Base-by-base conservation (phyloP, 805 yeast genomes). In the Kuraishia borneana region DNA sequence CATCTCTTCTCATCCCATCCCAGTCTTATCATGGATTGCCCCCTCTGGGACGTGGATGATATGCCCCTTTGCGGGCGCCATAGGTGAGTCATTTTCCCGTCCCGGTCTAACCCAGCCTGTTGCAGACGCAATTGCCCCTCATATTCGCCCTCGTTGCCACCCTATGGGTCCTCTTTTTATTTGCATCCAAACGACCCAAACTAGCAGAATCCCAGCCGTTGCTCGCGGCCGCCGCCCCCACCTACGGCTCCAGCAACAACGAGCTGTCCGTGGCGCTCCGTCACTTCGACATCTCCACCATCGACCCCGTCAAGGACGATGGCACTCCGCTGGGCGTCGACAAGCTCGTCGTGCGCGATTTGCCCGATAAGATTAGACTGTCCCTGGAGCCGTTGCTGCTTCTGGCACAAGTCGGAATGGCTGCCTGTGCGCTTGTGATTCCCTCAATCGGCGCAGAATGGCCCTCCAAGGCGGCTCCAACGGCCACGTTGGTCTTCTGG, bases 211-310 rank as follows among this genome's bases (percentile, higher is more conserved):
- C 36, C 18, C 35, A 34, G 28, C 42, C 31, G 12, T 28, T 41
- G 6, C 21, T 36, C 1, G 13, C 31, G 6, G 19, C 33, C 13
- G 32, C 14, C 19, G n/a, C n/a, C n/a, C n/a, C 46, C 17, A 40
- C 44, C 14, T 33, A 40, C 31, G 34, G 28, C 19, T 7, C 25
- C 18, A 29, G 13, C 3, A 32, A 27, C 20, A 35, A 30, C 6
- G 31, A 32, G 17, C 34, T 33, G 25, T 21, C 58, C 16, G 43
- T 73, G 26, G 66, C 73, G 29, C 70, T 70, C 21, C 69, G 68
- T 30, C 92, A 81, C 51, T 82, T 81, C 43, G 82, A 82, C 42
- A 63, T 81, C 21, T 61, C 69, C 14, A 65, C 68, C 16, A 50
- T 81, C 25, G 58, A 67, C 10, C 69, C 75, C 13, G 56, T 68